phyloP scores from a whole-genome alignment of 495 filamentous ascomycete genomes.

The Talaromyces ruber region DNA sequence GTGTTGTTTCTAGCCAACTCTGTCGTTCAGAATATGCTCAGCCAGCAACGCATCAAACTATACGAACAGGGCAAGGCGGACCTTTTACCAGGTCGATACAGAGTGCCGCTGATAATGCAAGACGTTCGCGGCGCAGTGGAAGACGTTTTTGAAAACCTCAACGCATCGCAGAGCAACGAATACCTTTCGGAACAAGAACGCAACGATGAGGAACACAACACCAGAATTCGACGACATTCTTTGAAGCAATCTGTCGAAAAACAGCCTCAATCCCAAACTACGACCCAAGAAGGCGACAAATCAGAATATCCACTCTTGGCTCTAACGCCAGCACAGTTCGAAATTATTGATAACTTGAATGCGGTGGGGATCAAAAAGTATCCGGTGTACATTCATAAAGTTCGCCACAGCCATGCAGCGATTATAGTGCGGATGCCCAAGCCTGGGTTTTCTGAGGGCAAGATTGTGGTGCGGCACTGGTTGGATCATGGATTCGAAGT shows the following conservation, averaged over 20 bases:
- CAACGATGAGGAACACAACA: conserved; percentile 8
- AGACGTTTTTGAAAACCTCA: conserved; percentile 62
- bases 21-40: conserved; percentile 62
- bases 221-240: neutral
- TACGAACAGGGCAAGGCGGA: conserved; percentile 66
- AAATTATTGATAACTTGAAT: conserved; percentile 72
- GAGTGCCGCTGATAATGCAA: conserved; percentile 66
- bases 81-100: conserved; percentile 56
- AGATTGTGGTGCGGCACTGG: conserved; percentile 76
- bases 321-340: conserved; percentile 69
- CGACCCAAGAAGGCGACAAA: neutral
- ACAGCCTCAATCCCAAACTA: neutral
- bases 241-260: neutral
- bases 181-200: conserved; percentile 46
- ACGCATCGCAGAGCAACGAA: conserved; percentile 50
- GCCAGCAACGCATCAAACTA: conserved; percentile 59
- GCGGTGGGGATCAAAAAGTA: conserved; percentile 70
- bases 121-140: conserved; percentile 65
- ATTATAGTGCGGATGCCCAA: conserved; percentile 70
- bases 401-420: conserved; percentile 75
- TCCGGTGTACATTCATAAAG: conserved; percentile 77
- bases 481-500: conserved; percentile 65
- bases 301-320: conserved; percentile 59
- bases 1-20: conserved; percentile 68
- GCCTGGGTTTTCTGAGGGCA: conserved; percentile 62